A percentile compares a stretch with the other conserved stretches of the same genome.
phyloP scores from a whole-genome alignment of 305 asterid species.

The Lippia alba region DNA sequence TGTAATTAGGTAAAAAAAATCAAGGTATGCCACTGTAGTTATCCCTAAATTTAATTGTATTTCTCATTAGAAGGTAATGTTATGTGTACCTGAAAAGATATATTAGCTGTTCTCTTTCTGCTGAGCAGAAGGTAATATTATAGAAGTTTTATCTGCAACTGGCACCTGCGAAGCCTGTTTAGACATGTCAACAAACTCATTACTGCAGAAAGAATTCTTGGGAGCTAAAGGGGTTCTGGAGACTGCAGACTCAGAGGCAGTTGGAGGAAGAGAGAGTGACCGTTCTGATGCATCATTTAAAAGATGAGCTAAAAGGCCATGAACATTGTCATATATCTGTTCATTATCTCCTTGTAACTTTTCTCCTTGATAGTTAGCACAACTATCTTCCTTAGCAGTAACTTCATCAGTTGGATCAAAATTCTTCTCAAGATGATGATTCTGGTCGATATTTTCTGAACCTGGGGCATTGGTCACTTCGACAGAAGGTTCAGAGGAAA shows the following conservation, averaged over 20 bases:
- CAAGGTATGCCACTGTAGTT: background rate
- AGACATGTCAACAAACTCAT: slow-evolving; percentile 33
- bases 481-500: slow-evolving; percentile 10
- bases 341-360: slow-evolving; percentile 5
- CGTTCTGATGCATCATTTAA: slow-evolving; percentile 29
- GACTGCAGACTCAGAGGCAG: slow-evolving; percentile 26
- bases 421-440: slow-evolving; percentile 26
- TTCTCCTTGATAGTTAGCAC: slow-evolving; percentile 28
- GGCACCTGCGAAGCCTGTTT: slow-evolving; percentile 34
- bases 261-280: background rate
- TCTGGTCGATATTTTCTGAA: slow-evolving; percentile 22
- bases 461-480: slow-evolving; percentile 25
- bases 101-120: slow-evolving; percentile 46
- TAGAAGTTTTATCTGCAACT: slow-evolving; percentile 35
- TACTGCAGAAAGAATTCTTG: slow-evolving; percentile 36
- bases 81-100: slow-evolving; percentile 29
- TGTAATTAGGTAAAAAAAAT: background rate
- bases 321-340: slow-evolving; percentile 25
- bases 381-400: slow-evolving; percentile 40
- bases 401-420: slow-evolving; percentile 25
- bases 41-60: slow-evolving; percentile 1
- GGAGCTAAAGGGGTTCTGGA: slow-evolving; percentile 52
- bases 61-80: background rate
- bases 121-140: slow-evolving; percentile 39
- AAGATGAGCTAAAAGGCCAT: slow-evolving; percentile 35